phyloP scores from a whole-genome alignment of 805 yeast species.

The Metschnikowia cerradonensis region DNA sequence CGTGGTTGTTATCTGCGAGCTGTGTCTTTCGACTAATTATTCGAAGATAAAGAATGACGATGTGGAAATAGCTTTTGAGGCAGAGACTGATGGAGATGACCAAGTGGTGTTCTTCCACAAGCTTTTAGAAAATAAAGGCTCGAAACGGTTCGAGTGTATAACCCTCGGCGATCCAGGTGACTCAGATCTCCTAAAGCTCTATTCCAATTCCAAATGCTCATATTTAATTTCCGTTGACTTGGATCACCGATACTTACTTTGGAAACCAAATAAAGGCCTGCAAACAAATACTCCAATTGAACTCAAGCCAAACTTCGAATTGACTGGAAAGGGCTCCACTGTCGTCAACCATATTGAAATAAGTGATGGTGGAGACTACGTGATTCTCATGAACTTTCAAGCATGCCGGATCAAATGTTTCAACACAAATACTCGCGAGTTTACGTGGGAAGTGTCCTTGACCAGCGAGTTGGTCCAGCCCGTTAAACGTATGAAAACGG shows the following conservation, averaged over 20 bases:
- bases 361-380: slow-evolving; percentile 56
- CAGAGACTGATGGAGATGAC: slow-evolving; percentile 1
- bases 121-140: slow-evolving; percentile 14
- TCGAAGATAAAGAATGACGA: background rate
- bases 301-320: slow-evolving; percentile 24
- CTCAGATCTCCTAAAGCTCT: slow-evolving; percentile 58
- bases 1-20: background rate
- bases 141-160: slow-evolving; percentile 27
- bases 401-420: slow-evolving; percentile 55
- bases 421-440: slow-evolving; percentile 51
- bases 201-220: slow-evolving; percentile 56
- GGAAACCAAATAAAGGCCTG: slow-evolving; percentile 51
- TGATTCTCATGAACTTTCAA: slow-evolving; percentile 50
- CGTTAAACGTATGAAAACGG: slow-evolving; percentile 30
- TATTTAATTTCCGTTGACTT: slow-evolving; percentile 68
- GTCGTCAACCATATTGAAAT: slow-evolving; percentile 49
- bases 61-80: background rate
- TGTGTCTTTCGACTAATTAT: background rate
- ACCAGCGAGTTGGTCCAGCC: slow-evolving; percentile 29
- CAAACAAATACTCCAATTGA: background rate
- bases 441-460: slow-evolving; percentile 52
- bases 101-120: slow-evolving; percentile 3
- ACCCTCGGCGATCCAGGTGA: slow-evolving; percentile 45
- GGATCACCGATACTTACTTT: slow-evolving; percentile 66
- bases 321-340: background rate